These are phyloP conservation scores for Stereum hirsutum DNA, from an alignment of 1,284 basidiomycete genomes.

Conservation along the genomic window DNA sequence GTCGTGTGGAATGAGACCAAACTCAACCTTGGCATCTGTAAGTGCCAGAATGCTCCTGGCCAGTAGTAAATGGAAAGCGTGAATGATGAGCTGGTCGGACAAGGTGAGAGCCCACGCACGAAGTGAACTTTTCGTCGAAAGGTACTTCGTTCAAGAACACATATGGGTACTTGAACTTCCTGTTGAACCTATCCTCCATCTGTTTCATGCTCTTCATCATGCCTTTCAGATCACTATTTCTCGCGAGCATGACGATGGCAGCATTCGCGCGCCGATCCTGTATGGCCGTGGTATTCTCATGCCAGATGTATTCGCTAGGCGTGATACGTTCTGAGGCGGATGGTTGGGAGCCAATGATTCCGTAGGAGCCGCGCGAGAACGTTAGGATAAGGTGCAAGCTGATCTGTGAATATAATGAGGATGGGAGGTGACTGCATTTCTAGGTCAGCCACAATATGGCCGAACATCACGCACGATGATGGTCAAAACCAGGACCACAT, in stretches of 20 bases:
- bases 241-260: conserved; percentile 73
- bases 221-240: conserved; percentile 68
- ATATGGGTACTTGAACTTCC: conserved; percentile 74
- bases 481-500: conserved; percentile 48
- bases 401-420: conserved; percentile 32
- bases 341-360: conserved; percentile 39
- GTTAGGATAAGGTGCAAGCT: conserved; percentile 57
- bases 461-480: conserved; percentile 38
- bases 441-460: no score
- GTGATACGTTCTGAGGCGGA: conserved; percentile 27
- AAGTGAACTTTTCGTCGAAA: conserved; percentile 68
- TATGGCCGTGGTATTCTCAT: conserved; percentile 23
- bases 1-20: conserved; percentile 68
- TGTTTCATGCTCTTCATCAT: conserved; percentile 65
- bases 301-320: conserved; percentile 45
- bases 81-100: not conserved
- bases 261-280: conserved; percentile 63
- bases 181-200: conserved; percentile 73
- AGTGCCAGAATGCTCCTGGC: conserved; percentile 52
- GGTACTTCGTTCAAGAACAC: conserved; percentile 74
- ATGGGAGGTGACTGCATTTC: no score
- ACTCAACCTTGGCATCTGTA: conserved; percentile 57
- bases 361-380: conserved; percentile 55
- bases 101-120: conserved; percentile 23
- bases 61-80: not conserved